These are phyloP conservation scores for Yamadazyma aaseri DNA, from an alignment of 1,139 yeast genomes.

Conservation along the genomic window DNA sequence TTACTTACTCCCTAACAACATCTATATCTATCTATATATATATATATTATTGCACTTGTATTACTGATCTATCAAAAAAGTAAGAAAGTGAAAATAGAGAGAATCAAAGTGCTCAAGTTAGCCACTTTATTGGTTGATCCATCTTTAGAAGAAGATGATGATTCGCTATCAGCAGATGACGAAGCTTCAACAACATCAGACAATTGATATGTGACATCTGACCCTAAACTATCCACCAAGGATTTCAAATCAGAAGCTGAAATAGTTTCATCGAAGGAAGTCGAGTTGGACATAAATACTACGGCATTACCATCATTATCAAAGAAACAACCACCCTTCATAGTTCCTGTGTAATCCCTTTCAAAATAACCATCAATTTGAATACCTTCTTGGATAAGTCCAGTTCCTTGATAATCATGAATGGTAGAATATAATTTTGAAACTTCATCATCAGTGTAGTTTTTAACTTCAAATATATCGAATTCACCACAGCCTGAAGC, in stretches of 20 bases:
- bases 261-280: conserved; percentile 44
- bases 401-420: conserved; percentile 74
- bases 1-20: too few species aligned
- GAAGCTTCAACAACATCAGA: conserved; percentile 21
- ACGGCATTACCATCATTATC: conserved; percentile 57
- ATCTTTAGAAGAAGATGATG: conserved; percentile 20
- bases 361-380: conserved; percentile 55
- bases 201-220: conserved; percentile 23
- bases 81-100: conserved; percentile 9
- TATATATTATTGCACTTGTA: too few species aligned
- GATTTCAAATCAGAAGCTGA: conserved; percentile 30
- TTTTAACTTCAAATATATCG: conserved; percentile 75
- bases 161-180: conserved; percentile 13
- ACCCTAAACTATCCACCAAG: conserved; percentile 34
- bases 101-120: conserved; percentile 5
- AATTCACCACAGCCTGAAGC: conserved; percentile 94
- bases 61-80: conserved; percentile 8
- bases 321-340: conserved; percentile 72
- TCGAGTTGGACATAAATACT: conserved; percentile 60
- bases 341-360: conserved; percentile 48
- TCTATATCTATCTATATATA: too few species aligned
- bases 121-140: conserved; percentile 17
- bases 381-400: conserved; percentile 56
- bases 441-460: conserved; percentile 41
- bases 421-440: conserved; percentile 60